A percentile compares a stretch with the other conserved stretches of the same genome.
phyloP scores from a whole-genome alignment of 257 asterid species.

The Oldenlandia corymbosa region DNA sequence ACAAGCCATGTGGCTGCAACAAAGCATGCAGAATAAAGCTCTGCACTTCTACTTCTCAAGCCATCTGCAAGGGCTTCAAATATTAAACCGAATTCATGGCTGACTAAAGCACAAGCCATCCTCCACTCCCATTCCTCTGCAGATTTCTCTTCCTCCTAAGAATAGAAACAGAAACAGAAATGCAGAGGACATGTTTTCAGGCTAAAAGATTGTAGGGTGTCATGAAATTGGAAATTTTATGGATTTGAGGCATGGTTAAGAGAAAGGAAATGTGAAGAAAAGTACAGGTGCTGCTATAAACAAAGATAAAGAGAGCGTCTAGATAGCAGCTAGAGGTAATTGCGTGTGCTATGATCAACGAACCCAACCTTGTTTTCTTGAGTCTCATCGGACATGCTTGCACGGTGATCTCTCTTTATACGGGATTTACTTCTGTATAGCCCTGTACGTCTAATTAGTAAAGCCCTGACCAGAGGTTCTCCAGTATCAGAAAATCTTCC shows the following conservation, averaged over 20 bases:
- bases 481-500: constrained; percentile 85
- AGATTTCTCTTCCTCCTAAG: constrained; percentile 63
- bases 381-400: constrained; percentile 28
- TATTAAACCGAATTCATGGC: constrained; percentile 77
- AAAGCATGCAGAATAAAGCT: constrained; percentile 59
- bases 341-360: not conserved
- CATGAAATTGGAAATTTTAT: not conserved
- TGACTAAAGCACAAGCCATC: constrained; percentile 58
- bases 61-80: constrained; percentile 83
- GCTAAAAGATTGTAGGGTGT: not conserved
- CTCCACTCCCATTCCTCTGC: constrained; percentile 71
- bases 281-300: not conserved
- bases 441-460: constrained; percentile 68
- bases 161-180: not conserved
- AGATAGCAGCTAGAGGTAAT: not conserved
- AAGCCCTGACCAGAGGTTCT: constrained; percentile 53
- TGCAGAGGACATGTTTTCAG: not conserved
- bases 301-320: not conserved
- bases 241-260: not conserved
- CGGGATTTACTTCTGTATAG: constrained; percentile 38
- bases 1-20: constrained; percentile 72
- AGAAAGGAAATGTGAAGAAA: not conserved
- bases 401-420: constrained; percentile 44
- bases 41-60: constrained; percentile 42
- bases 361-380: constrained; percentile 47